Conservation (phyloP, 257 asterid species). For the Salvia hispanica region DNA sequence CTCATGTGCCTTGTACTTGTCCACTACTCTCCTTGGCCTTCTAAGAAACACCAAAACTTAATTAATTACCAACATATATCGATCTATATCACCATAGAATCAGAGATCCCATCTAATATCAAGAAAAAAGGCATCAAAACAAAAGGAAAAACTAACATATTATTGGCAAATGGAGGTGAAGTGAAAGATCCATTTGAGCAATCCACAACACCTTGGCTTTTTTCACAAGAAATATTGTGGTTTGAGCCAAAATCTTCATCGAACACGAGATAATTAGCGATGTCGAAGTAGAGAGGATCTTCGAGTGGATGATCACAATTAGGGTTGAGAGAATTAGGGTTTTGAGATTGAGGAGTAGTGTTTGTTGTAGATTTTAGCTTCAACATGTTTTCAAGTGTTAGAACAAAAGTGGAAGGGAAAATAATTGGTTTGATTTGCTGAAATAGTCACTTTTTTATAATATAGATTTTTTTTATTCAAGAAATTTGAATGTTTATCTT, state of each 20-base stretch:
- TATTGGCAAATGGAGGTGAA: neutral
- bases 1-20: slow-evolving; percentile 25
- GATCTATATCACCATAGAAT: neutral
- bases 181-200: slow-evolving; percentile 1
- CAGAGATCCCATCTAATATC: neutral
- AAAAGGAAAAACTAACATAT: slow-evolving; percentile 21
- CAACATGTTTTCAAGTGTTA: neutral
- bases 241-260: slow-evolving; percentile 23
- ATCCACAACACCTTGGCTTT: neutral
- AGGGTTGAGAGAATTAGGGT: slow-evolving; percentile 30
- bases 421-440: neutral
- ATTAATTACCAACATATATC: neutral
- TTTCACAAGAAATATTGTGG: neutral
- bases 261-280: slow-evolving; percentile 27
- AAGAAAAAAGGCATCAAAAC: neutral
- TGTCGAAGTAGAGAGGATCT: slow-evolving; percentile 13
- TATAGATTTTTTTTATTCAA: neutral
- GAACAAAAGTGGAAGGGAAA: neutral
- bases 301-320: slow-evolving; percentile 10
- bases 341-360: slow-evolving; percentile 21
- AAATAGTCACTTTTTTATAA: slow-evolving; percentile 11
- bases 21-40: slow-evolving; percentile 19
- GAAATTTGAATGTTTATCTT: neutral
- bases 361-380: slow-evolving; percentile 17
- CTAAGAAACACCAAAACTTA: neutral